These are phyloP conservation scores for Cephaloascus fragrans DNA, from an alignment of 805 yeast species.

Conservation along the genomic window DNA sequence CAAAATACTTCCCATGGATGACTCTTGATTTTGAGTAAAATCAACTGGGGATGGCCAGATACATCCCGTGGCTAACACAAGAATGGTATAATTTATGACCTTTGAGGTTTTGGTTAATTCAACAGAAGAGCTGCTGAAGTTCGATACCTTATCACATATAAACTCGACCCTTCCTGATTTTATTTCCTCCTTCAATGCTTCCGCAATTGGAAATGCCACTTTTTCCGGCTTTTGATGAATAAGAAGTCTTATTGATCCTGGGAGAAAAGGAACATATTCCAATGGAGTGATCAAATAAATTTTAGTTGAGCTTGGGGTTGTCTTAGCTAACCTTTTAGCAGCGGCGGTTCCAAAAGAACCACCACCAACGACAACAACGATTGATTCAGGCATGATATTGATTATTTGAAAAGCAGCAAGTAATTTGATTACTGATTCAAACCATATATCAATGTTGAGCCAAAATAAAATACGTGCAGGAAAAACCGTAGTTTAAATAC, in stretches of 20 bases:
- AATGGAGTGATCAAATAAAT: constrained; percentile 9
- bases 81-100: constrained; percentile 8
- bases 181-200: constrained; percentile 6
- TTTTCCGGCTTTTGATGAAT: constrained; percentile 8
- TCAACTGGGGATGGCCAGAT: constrained; percentile 16
- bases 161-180: constrained; percentile 7
- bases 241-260: constrained; percentile 9
- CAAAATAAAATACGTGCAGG: too few relatives aligned
- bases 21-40: constrained; percentile 1
- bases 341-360: constrained; percentile 11
- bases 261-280: constrained; percentile 5
- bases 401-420: too few relatives aligned
- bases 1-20: constrained; percentile 4
- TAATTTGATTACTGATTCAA: too few relatives aligned
- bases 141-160: constrained; percentile 8
- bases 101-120: constrained; percentile 5
- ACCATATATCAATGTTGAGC: too few relatives aligned
- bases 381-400: too few relatives aligned
- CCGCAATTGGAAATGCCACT: constrained; percentile 7
- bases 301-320: constrained; percentile 1
- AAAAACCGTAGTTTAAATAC: too few relatives aligned
- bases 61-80: constrained; percentile 19
- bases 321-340: constrained; percentile 9
- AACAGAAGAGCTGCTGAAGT: constrained; percentile 9
- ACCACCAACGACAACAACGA: constrained; percentile 11